phyloP scores from a whole-genome alignment of 352 stramenopile species.

The Stramenopiles sp. region DNA sequence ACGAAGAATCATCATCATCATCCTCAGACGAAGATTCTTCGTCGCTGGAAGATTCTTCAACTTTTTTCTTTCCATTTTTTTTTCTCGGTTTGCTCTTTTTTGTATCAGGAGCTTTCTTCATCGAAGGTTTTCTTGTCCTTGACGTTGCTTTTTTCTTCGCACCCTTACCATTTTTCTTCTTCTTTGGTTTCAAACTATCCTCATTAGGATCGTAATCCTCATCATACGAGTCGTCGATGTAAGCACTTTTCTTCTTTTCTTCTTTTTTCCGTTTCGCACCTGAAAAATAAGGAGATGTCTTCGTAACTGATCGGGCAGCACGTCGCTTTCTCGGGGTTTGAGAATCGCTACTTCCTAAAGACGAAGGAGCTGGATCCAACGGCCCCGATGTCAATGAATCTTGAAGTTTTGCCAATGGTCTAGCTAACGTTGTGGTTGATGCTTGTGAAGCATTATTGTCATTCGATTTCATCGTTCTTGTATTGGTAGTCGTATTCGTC shows the following conservation, averaged over 20 bases:
- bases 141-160: slow-evolving; percentile 17
- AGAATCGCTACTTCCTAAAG: background rate
- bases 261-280: background rate
- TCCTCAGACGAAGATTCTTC: slow-evolving; percentile 14
- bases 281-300: slow-evolving; percentile 6
- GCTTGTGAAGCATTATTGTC: no score
- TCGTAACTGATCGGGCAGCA: background rate
- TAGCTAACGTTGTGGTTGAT: no score
- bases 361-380: background rate
- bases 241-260: background rate
- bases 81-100: slow-evolving; percentile 2
- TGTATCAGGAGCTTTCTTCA: slow-evolving; percentile 16
- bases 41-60: background rate
- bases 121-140: slow-evolving; percentile 16
- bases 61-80: background rate
- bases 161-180: slow-evolving; percentile 10
- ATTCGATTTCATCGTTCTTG: no score
- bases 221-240: slow-evolving; percentile 9
- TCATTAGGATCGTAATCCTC: slow-evolving; percentile 13
- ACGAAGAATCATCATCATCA: slow-evolving; percentile 1
- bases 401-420: background rate
- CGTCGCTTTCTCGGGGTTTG: background rate
- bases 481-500: background rate
- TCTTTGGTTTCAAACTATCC: slow-evolving; percentile 14
- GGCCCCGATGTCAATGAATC: background rate